Evolutionary conservation across 441 rosid genomes (phyloP).

Genomic region (Lepidium campestre): DNA sequence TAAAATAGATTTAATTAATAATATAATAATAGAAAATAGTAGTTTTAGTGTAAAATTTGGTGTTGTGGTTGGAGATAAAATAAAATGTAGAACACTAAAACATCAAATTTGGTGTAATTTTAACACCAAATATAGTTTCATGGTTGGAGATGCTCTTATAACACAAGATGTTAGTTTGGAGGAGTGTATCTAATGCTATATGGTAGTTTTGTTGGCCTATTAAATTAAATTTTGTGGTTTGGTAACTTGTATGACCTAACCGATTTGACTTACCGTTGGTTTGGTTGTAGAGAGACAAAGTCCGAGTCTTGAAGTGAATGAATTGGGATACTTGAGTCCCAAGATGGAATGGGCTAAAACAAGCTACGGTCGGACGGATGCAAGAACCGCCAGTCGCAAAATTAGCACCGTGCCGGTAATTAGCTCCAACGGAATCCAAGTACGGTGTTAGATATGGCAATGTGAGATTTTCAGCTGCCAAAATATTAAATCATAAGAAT

Average conservation of each 20-base stretch:
- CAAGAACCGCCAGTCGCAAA: slow-evolving; percentile 69
- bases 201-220: no score
- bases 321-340: slow-evolving; percentile 70
- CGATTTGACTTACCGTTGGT: slow-evolving; percentile 25
- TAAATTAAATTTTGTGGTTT: not conserved
- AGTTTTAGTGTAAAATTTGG: no score
- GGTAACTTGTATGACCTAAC: not conserved
- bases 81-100: no score
- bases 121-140: no score
- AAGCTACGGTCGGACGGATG: slow-evolving; percentile 45
- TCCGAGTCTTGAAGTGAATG: slow-evolving; percentile 55
- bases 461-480: slow-evolving; percentile 50
- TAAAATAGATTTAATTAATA: no score
- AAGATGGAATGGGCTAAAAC: slow-evolving; percentile 64
- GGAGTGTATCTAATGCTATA: no score
- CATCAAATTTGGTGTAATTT: no score
- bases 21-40: no score
- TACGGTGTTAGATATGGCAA: slow-evolving; percentile 56
- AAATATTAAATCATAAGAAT: no score
- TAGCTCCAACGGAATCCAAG: slow-evolving; percentile 56
- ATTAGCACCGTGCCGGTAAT: slow-evolving; percentile 60
- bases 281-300: slow-evolving; percentile 37
- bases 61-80: no score
- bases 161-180: no score
- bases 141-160: no score